Evolutionary conservation across 805 yeast genomes (phyloP).

Genomic region (Candida patagonica): DNA sequence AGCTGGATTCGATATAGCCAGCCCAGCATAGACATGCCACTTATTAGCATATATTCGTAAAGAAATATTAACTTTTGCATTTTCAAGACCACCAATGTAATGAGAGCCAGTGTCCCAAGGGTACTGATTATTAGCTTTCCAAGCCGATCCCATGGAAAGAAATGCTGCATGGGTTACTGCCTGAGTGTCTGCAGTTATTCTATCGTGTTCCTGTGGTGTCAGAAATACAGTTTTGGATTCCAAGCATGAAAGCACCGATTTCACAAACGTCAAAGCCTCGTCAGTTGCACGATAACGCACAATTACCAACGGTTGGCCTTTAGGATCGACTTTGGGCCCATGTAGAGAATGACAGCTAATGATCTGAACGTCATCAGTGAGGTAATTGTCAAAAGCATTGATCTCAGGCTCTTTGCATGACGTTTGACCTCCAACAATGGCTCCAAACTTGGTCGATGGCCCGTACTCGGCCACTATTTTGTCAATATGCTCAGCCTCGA

Average conservation of each 20-base stretch:
- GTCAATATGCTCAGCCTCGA: constrained; percentile 80
- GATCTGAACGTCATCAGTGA: constrained; percentile 76
- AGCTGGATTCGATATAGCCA: constrained; percentile 90
- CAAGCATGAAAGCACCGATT: constrained; percentile 57
- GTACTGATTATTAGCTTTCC: constrained; percentile 73
- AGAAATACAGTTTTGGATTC: constrained; percentile 69
- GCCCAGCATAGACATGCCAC: constrained; percentile 98
- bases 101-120: constrained; percentile 79
- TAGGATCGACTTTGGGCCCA: constrained; percentile 83
- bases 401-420: constrained; percentile 91
- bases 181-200: constrained; percentile 95
- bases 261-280: constrained; percentile 52
- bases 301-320: constrained; percentile 87
- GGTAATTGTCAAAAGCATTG: constrained; percentile 62
- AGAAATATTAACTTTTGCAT: constrained; percentile 90
- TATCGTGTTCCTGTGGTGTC: constrained; percentile 83
- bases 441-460: constrained; percentile 73
- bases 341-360: constrained; percentile 86
- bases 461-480: constrained; percentile 70
- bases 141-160: constrained; percentile 92
- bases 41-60: constrained; percentile 84
- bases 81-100: constrained; percentile 92
- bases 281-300: constrained; percentile 62
- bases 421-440: constrained; percentile 97
- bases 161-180: constrained; percentile 98